Evolutionary conservation across 2,329 filamentous ascomycete species (phyloP), one percentile per base, ranked within the genome.

Genomic region (Chlorencoelia australis): DNA sequence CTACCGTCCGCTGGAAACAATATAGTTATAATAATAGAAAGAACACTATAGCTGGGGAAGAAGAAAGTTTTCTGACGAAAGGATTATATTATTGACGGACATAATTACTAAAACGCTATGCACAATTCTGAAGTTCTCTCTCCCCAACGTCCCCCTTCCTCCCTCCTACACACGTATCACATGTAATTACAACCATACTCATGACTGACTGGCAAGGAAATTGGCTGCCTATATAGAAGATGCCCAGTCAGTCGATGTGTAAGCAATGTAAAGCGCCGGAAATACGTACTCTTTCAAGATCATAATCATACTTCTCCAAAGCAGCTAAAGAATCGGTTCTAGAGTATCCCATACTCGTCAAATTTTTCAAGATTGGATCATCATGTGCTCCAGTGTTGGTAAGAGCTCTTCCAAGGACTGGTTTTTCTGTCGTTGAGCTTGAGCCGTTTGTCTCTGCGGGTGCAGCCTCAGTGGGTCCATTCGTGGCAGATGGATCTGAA

Each of bases 231-330:
- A 44, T 38, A 30, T 46, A 18, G 15, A 37, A 37, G 22, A n/a
- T n/a, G n/a, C n/a, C n/a, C 26, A 32, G 32, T 28, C 40, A 36
- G 20, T 25, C 7, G 31, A 40, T 16, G 41, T 30, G 22, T 13
- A 22, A 27, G 28, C 27, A 6, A 25, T 17, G n/a, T n/a, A n/a
- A n/a, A n/a, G n/a, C n/a, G 16, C 17, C 10, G 16, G 31, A 22
- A 44, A 11, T 39, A 66, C 77, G 64, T 64, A 94, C 89, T 75
- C 84, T 86, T 62, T 94, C 87, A 57, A 95, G 71, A 59, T 95
- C 91, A 62, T 96, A 95, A 63, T 96, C 87, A 58, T 83, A 94
- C 59, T 89, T 88, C 67, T 96, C 89, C 56, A 96, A 64, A 16
- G 91, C 89, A 33, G 69, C 68, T 22, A 95, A 64, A 11, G 86